phyloP scores from a whole-genome alignment of 768 basidiomycete species.

The Holtermanniella nyarrowii region DNA sequence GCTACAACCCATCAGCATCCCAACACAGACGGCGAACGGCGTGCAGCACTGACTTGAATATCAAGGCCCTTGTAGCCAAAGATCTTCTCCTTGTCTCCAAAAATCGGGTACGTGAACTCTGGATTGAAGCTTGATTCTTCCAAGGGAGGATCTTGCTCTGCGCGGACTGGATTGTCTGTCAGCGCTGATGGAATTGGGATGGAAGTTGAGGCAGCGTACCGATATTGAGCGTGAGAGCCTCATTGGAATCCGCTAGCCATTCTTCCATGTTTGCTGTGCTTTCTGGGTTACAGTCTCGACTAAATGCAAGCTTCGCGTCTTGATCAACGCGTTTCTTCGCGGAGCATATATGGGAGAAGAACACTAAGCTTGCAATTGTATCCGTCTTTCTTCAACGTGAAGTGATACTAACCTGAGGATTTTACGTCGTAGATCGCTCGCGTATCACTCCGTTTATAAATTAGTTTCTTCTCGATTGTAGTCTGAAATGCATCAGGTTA shows the following conservation, averaged over 20 bases:
- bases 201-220: slow-evolving; percentile 46
- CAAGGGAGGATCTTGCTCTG: slow-evolving; percentile 57
- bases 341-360: no score
- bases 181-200: slow-evolving; percentile 3
- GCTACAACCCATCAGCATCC: slow-evolving; percentile 43
- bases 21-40: not conserved
- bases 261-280: slow-evolving; percentile 41
- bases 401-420: no score
- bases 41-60: slow-evolving; percentile 58
- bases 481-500: no score
- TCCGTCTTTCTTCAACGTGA: no score
- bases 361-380: no score
- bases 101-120: slow-evolving; percentile 91
- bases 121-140: slow-evolving; percentile 60
- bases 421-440: no score
- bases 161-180: slow-evolving; percentile 49
- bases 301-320: no score
- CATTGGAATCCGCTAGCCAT: slow-evolving; percentile 73
- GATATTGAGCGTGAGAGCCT: slow-evolving; percentile 62
- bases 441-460: no score
- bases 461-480: no score
- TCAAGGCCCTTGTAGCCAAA: slow-evolving; percentile 80
- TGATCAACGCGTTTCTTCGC: no score
- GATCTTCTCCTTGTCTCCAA: slow-evolving; percentile 89
- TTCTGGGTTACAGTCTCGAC: no score